Evolutionary conservation across 345 rosid species (phyloP).

Genomic region (Sisymbrium irio): DNA sequence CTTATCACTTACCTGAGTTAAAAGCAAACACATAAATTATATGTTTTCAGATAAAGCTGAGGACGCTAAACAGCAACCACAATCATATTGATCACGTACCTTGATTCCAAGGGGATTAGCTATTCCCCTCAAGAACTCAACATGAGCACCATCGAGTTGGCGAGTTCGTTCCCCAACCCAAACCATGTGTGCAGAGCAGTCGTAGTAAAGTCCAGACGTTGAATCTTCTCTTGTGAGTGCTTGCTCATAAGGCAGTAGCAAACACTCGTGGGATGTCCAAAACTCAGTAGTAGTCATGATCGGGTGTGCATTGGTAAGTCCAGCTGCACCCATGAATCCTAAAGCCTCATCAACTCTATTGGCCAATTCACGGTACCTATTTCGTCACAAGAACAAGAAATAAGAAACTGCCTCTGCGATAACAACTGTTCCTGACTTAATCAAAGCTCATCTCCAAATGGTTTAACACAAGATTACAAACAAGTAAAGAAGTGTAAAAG

Average conservation of each 20-base stretch:
- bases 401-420: not conserved
- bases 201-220: conserved; percentile 63
- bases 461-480: not conserved
- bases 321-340: conserved; percentile 75
- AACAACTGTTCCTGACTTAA: not conserved
- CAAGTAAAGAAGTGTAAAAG: not conserved
- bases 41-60: not conserved
- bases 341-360: conserved; percentile 66
- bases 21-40: not conserved
- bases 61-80: not conserved
- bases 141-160: conserved; percentile 69
- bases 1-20: conserved; percentile 54
- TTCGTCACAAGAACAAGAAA: not conserved
- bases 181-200: conserved; percentile 68
- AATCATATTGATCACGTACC: conserved; percentile 25
- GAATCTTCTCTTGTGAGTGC: conserved; percentile 73
- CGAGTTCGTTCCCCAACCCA: conserved; percentile 79
- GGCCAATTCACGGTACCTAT: conserved; percentile 59
- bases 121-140: conserved; percentile 61
- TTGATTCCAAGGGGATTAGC: conserved; percentile 66
- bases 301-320: conserved; percentile 57
- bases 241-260: conserved; percentile 62
- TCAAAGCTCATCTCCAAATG: not conserved
- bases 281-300: conserved; percentile 57
- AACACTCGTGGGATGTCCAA: conserved; percentile 73